Percentiles rank a stretch among this genome's conserved stretches.
phyloP scores from a whole-genome alignment of 2,329 filamentous ascomycete genomes.

The Raffaelea ambrosiae region DNA sequence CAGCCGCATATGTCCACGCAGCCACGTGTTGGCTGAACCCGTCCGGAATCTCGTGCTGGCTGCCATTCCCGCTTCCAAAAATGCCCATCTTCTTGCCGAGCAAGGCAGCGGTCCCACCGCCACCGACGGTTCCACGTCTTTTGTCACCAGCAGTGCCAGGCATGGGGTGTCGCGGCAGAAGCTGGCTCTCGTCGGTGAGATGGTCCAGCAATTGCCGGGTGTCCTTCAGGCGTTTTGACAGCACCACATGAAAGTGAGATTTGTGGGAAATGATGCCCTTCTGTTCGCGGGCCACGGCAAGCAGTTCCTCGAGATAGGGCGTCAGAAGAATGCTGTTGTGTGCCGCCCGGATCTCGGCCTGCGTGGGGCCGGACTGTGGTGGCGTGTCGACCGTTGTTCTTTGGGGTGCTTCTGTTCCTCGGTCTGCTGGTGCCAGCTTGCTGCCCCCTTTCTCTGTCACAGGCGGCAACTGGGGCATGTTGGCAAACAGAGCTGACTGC shows the following conservation, averaged over 20 bases:
- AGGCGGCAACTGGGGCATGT: conserved; percentile 21
- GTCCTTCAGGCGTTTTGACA: conserved; percentile 44
- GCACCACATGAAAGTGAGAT: conserved; percentile 40
- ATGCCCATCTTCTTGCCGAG: conserved; percentile 12
- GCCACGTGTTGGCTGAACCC: conserved; percentile 33
- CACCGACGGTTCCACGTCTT: not conserved
- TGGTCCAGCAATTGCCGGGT: conserved; percentile 41
- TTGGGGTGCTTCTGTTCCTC: not conserved
- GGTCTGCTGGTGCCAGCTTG: not conserved
- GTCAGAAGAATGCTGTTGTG: conserved; percentile 35
- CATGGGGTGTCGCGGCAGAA: conserved; percentile 44
- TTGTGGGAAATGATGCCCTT: conserved; percentile 51
- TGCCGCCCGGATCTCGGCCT: not conserved
- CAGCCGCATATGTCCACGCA: conserved; percentile 52
- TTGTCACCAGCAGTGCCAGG: conserved; percentile 18
- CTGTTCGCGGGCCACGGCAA: conserved; percentile 45
- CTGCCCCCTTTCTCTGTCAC: conserved; percentile 9
- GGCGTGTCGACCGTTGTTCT: not conserved
- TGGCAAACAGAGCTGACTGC: conserved; percentile 6
- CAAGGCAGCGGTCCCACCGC: not conserved
- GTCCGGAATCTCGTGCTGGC: conserved; percentile 30
- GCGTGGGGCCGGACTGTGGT: not conserved
- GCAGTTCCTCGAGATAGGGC: conserved; percentile 47
- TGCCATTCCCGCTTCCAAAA: conserved; percentile 7
- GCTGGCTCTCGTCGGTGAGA: conserved; percentile 53